These are phyloP conservation scores for Agarophyton chilense DNA, from an alignment of 23 red algal genomes.

Conservation along the genomic window DNA sequence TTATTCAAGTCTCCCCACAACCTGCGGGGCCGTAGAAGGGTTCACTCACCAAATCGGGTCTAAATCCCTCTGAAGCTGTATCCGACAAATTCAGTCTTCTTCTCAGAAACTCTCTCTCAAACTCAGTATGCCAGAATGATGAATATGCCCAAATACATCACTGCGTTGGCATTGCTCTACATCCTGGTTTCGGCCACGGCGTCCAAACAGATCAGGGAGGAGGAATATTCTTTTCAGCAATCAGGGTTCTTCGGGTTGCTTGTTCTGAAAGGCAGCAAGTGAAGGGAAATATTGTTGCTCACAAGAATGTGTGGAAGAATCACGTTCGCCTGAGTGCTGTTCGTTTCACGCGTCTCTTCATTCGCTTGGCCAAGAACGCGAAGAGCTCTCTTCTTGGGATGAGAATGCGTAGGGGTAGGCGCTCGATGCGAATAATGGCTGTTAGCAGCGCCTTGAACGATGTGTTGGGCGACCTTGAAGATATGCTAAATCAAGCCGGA, in stretches of 20 bases:
- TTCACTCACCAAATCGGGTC: background rate
- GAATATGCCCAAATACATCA: constrained; percentile 4
- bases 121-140: background rate
- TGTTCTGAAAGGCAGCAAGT: background rate
- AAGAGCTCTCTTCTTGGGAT: background rate
- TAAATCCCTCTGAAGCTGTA: background rate
- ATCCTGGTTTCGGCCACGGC: background rate
- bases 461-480: background rate
- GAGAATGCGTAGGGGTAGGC: background rate
- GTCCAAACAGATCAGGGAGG: background rate
- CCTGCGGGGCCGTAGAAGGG: background rate
- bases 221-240: background rate
- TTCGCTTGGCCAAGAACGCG: background rate
- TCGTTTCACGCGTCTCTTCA: background rate
- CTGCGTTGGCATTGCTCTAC: background rate
- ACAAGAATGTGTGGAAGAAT: background rate
- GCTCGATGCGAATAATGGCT: background rate
- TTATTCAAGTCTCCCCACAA: background rate
- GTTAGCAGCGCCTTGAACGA: background rate
- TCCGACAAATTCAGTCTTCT: background rate
- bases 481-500: background rate
- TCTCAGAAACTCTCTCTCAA: background rate
- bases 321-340: background rate
- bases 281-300: background rate
- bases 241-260: background rate